These are phyloP conservation scores for Trichoderma afroharzianum DNA, from an alignment of 2,329 filamentous ascomycete species.

Conservation along the genomic window DNA sequence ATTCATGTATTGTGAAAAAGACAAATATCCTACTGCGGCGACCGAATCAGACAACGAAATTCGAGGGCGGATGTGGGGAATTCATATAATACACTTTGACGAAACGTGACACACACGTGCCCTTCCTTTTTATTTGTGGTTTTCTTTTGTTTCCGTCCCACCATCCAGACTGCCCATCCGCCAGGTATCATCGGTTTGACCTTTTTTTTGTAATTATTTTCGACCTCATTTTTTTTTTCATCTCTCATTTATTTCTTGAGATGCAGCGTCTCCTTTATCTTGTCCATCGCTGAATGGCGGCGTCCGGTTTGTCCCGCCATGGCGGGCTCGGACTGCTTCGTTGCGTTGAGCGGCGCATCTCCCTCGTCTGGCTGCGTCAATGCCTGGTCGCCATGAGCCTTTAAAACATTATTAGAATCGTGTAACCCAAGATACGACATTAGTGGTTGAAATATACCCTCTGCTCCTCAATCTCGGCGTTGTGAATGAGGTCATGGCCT, in stretches of 20 bases:
- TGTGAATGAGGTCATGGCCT: constrained; percentile 34
- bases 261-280: constrained; percentile 18
- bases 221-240: neutral
- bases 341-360: neutral
- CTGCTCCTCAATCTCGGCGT: constrained; percentile 34
- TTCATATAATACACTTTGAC: neutral
- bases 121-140: neutral
- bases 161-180: neutral
- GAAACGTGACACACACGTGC: neutral
- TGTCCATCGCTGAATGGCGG: constrained; percentile 15
- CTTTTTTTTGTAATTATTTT: neutral
- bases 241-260: constrained; percentile 12
- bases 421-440: neutral
- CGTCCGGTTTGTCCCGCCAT: neutral
- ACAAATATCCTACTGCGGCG: neutral
- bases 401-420: neutral
- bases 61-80: neutral
- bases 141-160: neutral
- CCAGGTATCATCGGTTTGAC: neutral
- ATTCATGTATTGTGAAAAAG: neutral
- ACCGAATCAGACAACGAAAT: neutral
- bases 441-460: neutral
- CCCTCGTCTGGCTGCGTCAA: constrained; percentile 16
- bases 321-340: neutral
- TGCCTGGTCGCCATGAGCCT: constrained; percentile 15